Evolutionary conservation across 139 green algal species (phyloP).

Genomic region (Raphidocelis subcapitata): DNA sequence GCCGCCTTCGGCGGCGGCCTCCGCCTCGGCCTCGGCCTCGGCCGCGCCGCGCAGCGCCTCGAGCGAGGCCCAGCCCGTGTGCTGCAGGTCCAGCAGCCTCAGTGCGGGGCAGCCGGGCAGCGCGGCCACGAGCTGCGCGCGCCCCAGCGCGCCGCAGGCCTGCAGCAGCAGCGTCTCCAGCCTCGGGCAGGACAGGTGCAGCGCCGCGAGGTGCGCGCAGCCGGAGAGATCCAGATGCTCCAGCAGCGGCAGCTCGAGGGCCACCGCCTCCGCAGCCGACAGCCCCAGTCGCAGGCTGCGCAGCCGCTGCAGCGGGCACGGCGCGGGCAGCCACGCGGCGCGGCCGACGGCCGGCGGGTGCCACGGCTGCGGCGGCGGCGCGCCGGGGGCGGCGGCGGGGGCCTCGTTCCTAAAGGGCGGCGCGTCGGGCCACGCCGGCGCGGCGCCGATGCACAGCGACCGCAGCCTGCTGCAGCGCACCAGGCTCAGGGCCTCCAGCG

Average conservation of each 20-base stretch:
- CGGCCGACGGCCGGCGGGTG: too few species aligned
- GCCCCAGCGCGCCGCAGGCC: constrained; percentile 32
- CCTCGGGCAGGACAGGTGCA: constrained; percentile 54
- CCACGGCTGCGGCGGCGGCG: too few species aligned
- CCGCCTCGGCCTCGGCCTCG: too few species aligned
- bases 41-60: too few species aligned
- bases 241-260: constrained; percentile 46
- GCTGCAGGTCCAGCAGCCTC: constrained; percentile 40
- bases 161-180: constrained; percentile 46
- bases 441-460: constrained; percentile 49
- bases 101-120: background rate
- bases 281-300: constrained; percentile 47
- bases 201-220: constrained; percentile 36
- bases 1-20: too few species aligned
- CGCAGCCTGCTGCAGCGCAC: constrained; percentile 46
- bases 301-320: too few species aligned
- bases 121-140: background rate
- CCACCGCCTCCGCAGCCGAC: constrained; percentile 38
- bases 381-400: too few species aligned
- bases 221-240: constrained; percentile 52
- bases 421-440: constrained; percentile 34
- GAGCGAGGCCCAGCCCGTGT: constrained; percentile 1
- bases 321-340: too few species aligned
- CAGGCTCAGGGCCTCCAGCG: constrained; percentile 44
- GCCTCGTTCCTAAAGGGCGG: too few species aligned